Evolutionary conservation across 495 filamentous ascomycete species (phyloP), one percentile per base, ranked within the genome.

Genomic region (Trichoderma orchidacearum): DNA sequence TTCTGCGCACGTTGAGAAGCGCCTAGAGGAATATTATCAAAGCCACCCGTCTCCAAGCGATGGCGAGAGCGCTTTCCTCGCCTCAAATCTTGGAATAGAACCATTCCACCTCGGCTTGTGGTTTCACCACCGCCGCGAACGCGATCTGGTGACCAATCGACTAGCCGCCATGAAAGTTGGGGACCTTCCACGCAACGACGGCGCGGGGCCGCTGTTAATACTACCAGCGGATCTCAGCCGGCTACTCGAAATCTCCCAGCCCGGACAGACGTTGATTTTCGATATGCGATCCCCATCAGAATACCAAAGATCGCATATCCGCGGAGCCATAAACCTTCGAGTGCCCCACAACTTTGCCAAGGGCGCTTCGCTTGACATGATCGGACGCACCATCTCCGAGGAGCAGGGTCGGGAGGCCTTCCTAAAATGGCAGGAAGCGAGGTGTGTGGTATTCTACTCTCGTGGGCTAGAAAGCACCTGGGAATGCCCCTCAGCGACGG

Each of bases 391-490:
- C 18, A 63, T 77, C 17, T 67, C 69, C 29, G 73, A 77, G 29
- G 70, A 72, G 52, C 65, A 70, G 29, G 71, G 68, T 58, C 68
- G 71, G 0, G 66, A 66, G 30, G 69, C 65, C 53, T 77, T 77
- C 53, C 63, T 64, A 58, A 72, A 73, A 27, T 75, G 74, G 74
- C 63, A 62, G 12, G 64, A 66, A 18, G 72, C 62, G 50, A 69
- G 66, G 50, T 75, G 73, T 17, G 63, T 77, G 15, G 70, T 77
- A n/a, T 74, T 77, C 48, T 77, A 77, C 58, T 73, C 75, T 55
- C 63, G 69, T 32, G 62, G 69, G 3, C 62, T 73, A 8, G 73
- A 77, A 31, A 74, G 68, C 25, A 56, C 70, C 11, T 75, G 73
- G 72, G 72, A 77, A 52, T 73, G 72, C 36, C 74, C 73, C 9